Percentiles rank a stretch among this genome's conserved stretches.
These are phyloP conservation scores for Onygena corvina DNA, from an alignment of 2,329 filamentous ascomycete genomes.

Conservation along the genomic window DNA sequence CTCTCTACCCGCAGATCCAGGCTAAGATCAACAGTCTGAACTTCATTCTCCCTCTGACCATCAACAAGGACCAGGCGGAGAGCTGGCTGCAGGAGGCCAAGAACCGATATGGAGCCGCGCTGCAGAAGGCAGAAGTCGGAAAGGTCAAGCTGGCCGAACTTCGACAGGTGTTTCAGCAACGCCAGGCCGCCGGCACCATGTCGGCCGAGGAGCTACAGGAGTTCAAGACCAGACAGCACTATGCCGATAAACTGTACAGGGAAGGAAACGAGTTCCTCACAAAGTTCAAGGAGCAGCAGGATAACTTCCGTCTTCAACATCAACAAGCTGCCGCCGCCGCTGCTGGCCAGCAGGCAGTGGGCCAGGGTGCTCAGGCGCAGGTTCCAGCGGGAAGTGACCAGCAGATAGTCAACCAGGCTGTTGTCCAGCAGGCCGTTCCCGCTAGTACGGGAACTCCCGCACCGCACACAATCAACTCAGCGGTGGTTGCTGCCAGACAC, in stretches of 20 bases:
- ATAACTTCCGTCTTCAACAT: constrained; percentile 32
- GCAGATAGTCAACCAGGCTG: constrained; percentile 14
- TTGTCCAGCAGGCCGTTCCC: constrained; percentile 18
- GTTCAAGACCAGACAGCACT: constrained; percentile 32
- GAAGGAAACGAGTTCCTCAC: constrained; percentile 37
- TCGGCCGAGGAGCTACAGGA: constrained; percentile 33
- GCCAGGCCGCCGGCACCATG: constrained; percentile 30
- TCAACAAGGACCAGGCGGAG: constrained; percentile 33
- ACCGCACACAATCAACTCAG: constrained; percentile 39
- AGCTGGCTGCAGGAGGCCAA: constrained; percentile 38
- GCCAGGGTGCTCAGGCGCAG: neutral
- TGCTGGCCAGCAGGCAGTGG: constrained; percentile 13
- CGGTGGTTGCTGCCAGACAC: constrained; percentile 35
- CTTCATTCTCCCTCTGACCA: constrained; percentile 36
- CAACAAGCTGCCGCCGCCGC: constrained; percentile 22
- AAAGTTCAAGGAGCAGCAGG: constrained; percentile 40
- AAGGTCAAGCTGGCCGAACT: constrained; percentile 34
- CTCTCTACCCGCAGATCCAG: constrained; percentile 37
- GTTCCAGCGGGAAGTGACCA: constrained; percentile 10
- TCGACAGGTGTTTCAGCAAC: constrained; percentile 28
- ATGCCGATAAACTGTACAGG: constrained; percentile 31
- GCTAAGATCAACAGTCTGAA: constrained; percentile 35
- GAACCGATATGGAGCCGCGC: constrained; percentile 36
- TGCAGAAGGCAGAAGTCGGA: constrained; percentile 40
- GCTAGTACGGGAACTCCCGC: constrained; percentile 23